Base-by-base conservation (phyloP, 306 rosid genomes). In the Cucumis hystrix region DNA sequence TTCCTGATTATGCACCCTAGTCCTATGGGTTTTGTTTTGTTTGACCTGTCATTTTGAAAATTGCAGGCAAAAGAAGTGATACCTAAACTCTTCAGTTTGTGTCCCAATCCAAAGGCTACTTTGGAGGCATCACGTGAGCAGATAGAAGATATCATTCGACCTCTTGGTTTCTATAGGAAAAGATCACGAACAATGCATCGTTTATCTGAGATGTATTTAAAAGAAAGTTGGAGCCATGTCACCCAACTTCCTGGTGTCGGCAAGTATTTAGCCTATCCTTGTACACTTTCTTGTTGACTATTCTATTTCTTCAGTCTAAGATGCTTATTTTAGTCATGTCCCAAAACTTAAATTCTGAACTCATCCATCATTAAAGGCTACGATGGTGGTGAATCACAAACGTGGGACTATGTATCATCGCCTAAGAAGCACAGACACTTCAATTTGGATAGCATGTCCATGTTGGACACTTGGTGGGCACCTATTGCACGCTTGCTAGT, bases 221-320 rank as follows among this genome's bases (percentile, higher is more conserved):
- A 78, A 40, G 88, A 79, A 33, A 79, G 73, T 55, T 92, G 96
- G 97, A 92, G 87, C 35, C 85, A 90, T 58, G 97, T 88, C n/a
- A 87, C 97, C 76, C 80, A 88, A 62, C 80, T 92, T 80, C 87
- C 80, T 55, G 91, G 93, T n/a, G 86, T 92, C 79, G 97, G 96
- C 86, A 92, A 87, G 97, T 89, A 88, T 75, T 59, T 61, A 47
- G 74, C 45, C 20, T 4, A 43, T 41, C 33, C 74, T 68, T 68
- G 0, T 41, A 43, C 33, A 11, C 55, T 43, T 43, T 68, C 51
- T 3, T 52, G 6, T 68, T 41, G 23, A 11, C 12, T 41, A 10
- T 68, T 43, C 54, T 41, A 17, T 65, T 45, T 37, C 14, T 65
- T 5, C 25, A 45, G 51, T 45, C 3, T 45, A 1, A 2, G 6